Evolutionary conservation across 2,329 filamentous ascomycete genomes (phyloP).

Genomic region (Aspergillus ruber): DNA sequence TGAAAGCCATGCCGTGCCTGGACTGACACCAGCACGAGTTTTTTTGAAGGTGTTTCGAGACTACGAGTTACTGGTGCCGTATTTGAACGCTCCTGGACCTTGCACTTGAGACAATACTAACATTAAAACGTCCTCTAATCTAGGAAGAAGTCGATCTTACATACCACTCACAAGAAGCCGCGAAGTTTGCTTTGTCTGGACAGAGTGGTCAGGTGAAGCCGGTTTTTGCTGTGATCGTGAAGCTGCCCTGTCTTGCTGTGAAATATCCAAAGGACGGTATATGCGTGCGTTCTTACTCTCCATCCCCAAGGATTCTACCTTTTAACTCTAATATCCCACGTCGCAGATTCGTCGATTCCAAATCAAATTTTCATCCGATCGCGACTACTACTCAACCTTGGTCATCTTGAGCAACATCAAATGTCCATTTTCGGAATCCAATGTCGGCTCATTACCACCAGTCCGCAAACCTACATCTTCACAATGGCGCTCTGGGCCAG

Average conservation of each 20-base stretch:
- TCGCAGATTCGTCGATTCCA: slow-evolving; percentile 40
- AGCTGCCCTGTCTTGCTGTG: slow-evolving; percentile 40
- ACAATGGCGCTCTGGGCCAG: slow-evolving; percentile 17
- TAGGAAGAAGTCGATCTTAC: slow-evolving; percentile 40
- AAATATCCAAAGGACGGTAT: slow-evolving; percentile 31
- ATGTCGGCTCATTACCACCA: slow-evolving; percentile 15
- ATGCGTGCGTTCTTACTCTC: slow-evolving; percentile 14
- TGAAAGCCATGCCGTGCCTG: slow-evolving; percentile 18
- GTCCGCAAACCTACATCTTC: slow-evolving; percentile 19
- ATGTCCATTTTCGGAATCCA: slow-evolving; percentile 39
- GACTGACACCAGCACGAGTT: slow-evolving; percentile 8
- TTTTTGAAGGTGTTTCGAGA: slow-evolving; percentile 31
- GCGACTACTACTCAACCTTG: slow-evolving; percentile 37
- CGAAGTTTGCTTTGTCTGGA: slow-evolving; percentile 9
- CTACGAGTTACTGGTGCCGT: slow-evolving; percentile 31
- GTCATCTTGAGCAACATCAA: slow-evolving; percentile 36
- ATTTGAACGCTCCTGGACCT: background rate
- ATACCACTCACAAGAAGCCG: slow-evolving; percentile 22
- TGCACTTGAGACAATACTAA: slow-evolving; percentile 1
- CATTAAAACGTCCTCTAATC: background rate
- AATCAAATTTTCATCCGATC: slow-evolving; percentile 35
- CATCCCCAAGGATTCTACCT: slow-evolving; percentile 25
- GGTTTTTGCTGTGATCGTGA: slow-evolving; percentile 37
- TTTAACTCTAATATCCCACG: slow-evolving; percentile 5
- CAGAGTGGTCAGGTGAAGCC: slow-evolving; percentile 20